A percentile compares a stretch with the other conserved stretches of the same genome.
Conservation (phyloP, 768 basidiomycete genomes). For the Phlegmacium glaucopus region DNA sequence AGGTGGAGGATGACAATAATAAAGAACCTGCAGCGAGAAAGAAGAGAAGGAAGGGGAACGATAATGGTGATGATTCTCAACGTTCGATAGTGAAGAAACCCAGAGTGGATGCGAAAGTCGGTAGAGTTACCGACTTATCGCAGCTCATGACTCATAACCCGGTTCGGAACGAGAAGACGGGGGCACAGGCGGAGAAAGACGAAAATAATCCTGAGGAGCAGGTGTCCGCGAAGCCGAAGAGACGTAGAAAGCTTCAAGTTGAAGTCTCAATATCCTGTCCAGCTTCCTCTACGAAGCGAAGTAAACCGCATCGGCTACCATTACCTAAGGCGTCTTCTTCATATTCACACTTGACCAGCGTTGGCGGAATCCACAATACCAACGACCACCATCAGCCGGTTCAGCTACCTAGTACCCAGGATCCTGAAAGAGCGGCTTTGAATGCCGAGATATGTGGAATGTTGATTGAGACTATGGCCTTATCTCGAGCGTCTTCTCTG, state of each 20-base stretch:
- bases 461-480: conserved; percentile 67
- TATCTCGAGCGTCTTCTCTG: conserved; percentile 68
- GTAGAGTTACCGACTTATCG: too few relatives aligned
- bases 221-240: conserved; percentile 14
- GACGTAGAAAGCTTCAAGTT: conserved; percentile 16
- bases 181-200: conserved; percentile 4
- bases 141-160: too few relatives aligned
- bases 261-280: background rate
- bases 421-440: conserved; percentile 19
- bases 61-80: conserved; percentile 5
- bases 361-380: too few relatives aligned
- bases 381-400: too few relatives aligned
- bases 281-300: background rate
- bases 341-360: too few relatives aligned
- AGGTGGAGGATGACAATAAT: background rate
- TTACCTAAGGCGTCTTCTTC: too few relatives aligned
- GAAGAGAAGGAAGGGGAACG: conserved; percentile 23
- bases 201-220: conserved; percentile 5
- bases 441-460: conserved; percentile 56
- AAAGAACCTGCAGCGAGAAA: conserved; percentile 13
- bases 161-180: background rate
- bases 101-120: too few relatives aligned
- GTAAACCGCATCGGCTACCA: background rate
- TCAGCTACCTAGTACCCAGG: background rate
- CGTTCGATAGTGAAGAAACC: conserved; percentile 2